Conservation (phyloP, 2,329 filamentous ascomycete genomes). For the Calonectria fujianensis region DNA sequence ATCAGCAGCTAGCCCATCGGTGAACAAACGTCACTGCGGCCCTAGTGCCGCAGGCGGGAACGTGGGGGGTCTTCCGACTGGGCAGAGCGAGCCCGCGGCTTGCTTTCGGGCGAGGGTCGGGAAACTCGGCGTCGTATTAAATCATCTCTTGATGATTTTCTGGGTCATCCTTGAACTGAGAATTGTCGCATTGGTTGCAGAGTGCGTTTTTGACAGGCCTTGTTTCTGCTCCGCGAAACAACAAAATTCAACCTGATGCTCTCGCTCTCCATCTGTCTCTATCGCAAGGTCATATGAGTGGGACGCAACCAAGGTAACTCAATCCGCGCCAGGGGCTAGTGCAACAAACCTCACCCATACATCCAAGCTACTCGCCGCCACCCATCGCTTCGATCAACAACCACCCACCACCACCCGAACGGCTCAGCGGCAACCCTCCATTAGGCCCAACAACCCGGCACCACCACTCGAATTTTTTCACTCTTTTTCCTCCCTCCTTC, state of each 20-base stretch:
- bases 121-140: constrained; percentile 27
- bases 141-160: background rate
- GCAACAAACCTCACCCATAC: constrained; percentile 19
- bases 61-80: constrained; percentile 15
- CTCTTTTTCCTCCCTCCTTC: constrained; percentile 4
- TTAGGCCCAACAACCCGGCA: constrained; percentile 6
- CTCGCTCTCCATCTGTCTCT: background rate
- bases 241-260: background rate
- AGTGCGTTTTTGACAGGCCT: background rate
- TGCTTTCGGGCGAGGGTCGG: constrained; percentile 18
- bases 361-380: constrained; percentile 15
- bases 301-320: background rate
- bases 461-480: background rate
- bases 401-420: constrained; percentile 13
- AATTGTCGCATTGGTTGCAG: background rate
- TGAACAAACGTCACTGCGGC: constrained; percentile 33
- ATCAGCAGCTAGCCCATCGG: constrained; percentile 3
- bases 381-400: constrained; percentile 19
- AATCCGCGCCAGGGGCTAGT: constrained; percentile 19
- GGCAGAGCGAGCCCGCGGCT: constrained; percentile 8
- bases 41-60: constrained; percentile 9
- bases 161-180: background rate
- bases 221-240: background rate
- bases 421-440: constrained; percentile 23
- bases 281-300: background rate